Conservation (phyloP, 257 asterid species). For the Hygrophila difformis region DNA sequence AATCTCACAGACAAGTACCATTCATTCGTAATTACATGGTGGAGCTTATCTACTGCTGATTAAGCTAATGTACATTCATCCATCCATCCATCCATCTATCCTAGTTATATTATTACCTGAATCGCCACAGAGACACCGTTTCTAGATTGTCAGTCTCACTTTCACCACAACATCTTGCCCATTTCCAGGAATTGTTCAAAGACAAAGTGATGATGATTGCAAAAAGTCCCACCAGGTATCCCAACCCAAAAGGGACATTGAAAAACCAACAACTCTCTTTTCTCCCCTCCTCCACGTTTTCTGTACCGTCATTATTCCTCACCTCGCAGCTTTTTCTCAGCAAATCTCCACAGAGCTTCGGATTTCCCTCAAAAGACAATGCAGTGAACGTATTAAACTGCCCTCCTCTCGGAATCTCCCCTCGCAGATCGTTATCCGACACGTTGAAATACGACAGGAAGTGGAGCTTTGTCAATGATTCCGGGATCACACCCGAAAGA, state of each 20-base stretch:
- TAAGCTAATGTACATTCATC: too few species aligned
- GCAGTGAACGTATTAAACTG: constrained; percentile 40
- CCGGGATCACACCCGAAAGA: constrained; percentile 41
- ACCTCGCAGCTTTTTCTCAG: constrained; percentile 18
- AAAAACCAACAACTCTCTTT: too few species aligned
- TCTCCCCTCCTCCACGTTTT: too few species aligned
- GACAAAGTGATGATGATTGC: constrained; percentile 12
- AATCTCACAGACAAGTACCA: too few species aligned
- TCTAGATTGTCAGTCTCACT: too few species aligned
- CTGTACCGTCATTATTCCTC: background rate
- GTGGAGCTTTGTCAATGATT: constrained; percentile 24
- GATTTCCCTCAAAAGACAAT: constrained; percentile 38
- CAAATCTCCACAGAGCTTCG: constrained; percentile 32
- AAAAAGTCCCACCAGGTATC: constrained; percentile 28
- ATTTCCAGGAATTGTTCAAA: background rate
- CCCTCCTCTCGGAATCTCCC: constrained; percentile 39
- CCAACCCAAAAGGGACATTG: constrained; percentile 27
- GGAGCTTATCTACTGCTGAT: too few species aligned
- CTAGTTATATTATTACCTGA: too few species aligned
- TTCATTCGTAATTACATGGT: too few species aligned
- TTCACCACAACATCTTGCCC: background rate
- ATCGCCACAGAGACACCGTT: too few species aligned
- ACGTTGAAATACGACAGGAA: constrained; percentile 48
- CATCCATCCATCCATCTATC: too few species aligned
- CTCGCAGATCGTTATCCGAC: constrained; percentile 39